Percentiles rank a stretch among this genome's conserved stretches.
These are phyloP conservation scores for Astragalus glycyphyllos DNA, from an alignment of 306 rosid genomes.

Conservation along the genomic window DNA sequence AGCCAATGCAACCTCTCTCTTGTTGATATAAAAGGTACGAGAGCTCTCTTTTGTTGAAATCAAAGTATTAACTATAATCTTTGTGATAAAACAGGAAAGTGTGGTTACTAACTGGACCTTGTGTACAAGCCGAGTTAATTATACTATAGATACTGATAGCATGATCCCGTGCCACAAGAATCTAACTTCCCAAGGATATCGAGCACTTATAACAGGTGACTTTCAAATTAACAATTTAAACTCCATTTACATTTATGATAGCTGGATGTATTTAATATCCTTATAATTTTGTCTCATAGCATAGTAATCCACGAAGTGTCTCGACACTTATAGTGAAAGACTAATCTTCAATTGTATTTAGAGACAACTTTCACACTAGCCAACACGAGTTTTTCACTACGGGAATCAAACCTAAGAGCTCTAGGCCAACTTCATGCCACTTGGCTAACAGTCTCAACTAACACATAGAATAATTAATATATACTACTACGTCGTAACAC, in stretches of 20 bases:
- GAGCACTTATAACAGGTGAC: constrained; percentile 81
- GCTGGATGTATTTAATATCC: background rate
- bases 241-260: constrained; percentile 34
- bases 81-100: constrained; percentile 42
- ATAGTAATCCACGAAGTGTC: background rate
- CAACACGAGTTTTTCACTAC: too few species aligned
- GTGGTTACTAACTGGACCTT: constrained; percentile 54
- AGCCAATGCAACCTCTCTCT: too few species aligned
- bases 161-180: constrained; percentile 81
- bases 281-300: background rate
- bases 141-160: constrained; percentile 64
- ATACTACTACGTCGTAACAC: too few species aligned
- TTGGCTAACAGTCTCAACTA: too few species aligned
- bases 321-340: too few species aligned
- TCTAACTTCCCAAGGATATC: constrained; percentile 75
- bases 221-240: background rate
- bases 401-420: too few species aligned
- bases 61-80: background rate
- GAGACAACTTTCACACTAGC: too few species aligned
- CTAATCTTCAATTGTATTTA: too few species aligned
- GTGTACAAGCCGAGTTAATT: constrained; percentile 50
- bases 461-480: too few species aligned
- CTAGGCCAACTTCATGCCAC: too few species aligned
- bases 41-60: background rate
- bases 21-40: too few species aligned